Conservation (phyloP, 2,329 filamentous ascomycete genomes). For the Alternaria rosae region DNA sequence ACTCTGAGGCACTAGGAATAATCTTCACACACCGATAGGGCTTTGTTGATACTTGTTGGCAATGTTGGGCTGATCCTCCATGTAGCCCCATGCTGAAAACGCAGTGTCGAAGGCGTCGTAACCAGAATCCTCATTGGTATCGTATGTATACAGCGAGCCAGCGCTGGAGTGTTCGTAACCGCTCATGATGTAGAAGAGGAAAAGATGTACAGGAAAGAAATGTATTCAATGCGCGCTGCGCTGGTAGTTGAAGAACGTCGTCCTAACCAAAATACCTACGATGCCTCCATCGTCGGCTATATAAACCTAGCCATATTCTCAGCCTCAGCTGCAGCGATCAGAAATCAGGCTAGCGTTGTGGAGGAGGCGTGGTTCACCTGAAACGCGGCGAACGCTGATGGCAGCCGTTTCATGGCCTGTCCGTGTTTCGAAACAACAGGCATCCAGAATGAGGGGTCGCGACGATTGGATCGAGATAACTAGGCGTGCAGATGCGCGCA, state of each 20-base stretch:
- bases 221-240: not conserved
- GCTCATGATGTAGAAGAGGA: constrained; percentile 15
- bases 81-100: not conserved
- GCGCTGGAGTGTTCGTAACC: constrained; percentile 11
- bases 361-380: constrained; percentile 38
- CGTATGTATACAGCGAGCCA: constrained; percentile 17
- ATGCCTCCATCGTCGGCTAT: not conserved
- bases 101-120: not conserved
- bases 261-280: not conserved
- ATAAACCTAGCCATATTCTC: not conserved
- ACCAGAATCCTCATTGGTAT: not conserved
- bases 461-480: constrained; percentile 1
- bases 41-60: not conserved
- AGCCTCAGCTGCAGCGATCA: not conserved
- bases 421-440: constrained; percentile 31
- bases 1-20: not conserved
- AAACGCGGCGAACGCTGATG: constrained; percentile 23
- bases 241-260: not conserved
- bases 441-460: constrained; percentile 14
- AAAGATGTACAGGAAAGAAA: not conserved
- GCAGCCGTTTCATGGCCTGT: constrained; percentile 19
- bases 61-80: not conserved
- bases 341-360: not conserved
- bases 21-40: not conserved
- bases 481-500: not conserved